Percentiles rank a stretch among this genome's conserved stretches.
phyloP scores from a whole-genome alignment of 768 basidiomycete genomes.

The Psilocybe cyanescens region DNA sequence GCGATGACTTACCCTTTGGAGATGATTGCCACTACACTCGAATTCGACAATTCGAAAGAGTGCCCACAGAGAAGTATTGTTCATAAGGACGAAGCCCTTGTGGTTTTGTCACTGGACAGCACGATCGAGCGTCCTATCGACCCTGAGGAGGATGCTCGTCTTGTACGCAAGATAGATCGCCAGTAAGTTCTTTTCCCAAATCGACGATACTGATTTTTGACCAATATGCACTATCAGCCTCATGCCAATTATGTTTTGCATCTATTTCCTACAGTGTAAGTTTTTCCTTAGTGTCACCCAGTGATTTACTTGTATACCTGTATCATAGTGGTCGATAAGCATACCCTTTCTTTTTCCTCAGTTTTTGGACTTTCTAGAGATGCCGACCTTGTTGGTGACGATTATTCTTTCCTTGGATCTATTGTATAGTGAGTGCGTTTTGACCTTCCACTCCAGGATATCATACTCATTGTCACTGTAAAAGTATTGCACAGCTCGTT shows the following conservation, averaged over 20 bases:
- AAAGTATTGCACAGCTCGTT: constrained; percentile 35
- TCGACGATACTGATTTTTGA: background rate
- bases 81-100: constrained; percentile 6
- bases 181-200: background rate
- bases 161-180: constrained; percentile 14
- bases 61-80: background rate
- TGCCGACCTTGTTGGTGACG: constrained; percentile 31
- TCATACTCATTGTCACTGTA: background rate
- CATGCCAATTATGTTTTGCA: constrained; percentile 11
- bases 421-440: constrained; percentile 29
- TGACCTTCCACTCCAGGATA: background rate
- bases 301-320: background rate
- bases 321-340: constrained; percentile 32
- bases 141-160: constrained; percentile 1
- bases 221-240: background rate
- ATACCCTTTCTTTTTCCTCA: constrained; percentile 34
- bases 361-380: constrained; percentile 36
- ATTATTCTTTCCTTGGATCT: constrained; percentile 39
- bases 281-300: background rate
- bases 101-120: background rate
- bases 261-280: constrained; percentile 11
- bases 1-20: background rate
- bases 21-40: background rate
- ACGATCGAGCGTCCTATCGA: background rate
- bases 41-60: background rate